A percentile compares a stretch with the other conserved stretches of the same genome.
Conservation (phyloP, 768 basidiomycete genomes). For the Xerocomellus chrysenteron region DNA sequence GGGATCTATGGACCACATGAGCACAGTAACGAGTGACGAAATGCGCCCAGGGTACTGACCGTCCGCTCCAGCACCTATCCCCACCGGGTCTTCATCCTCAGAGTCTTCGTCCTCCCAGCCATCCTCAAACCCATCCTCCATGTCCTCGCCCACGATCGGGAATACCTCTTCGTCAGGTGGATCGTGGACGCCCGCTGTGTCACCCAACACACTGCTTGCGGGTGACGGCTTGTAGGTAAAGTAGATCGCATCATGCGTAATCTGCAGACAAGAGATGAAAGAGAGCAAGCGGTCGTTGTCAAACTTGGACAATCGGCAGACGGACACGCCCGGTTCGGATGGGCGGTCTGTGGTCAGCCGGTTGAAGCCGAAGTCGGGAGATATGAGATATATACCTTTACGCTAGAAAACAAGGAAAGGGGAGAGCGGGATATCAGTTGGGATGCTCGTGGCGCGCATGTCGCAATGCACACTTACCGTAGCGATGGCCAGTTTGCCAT, state of each 20-base stretch:
- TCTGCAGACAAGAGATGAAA: conserved; percentile 51
- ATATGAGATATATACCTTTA: conserved; percentile 28
- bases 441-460: neutral
- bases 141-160: conserved; percentile 3
- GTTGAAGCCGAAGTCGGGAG: conserved; percentile 24
- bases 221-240: conserved; percentile 36
- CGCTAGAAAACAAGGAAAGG: neutral
- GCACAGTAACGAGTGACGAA: neutral
- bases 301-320: conserved; percentile 18
- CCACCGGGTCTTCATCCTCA: conserved; percentile 13
- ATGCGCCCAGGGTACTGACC: conserved; percentile 4
- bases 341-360: conserved; percentile 27
- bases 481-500: conserved; percentile 44
- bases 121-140: conserved; percentile 9
- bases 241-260: conserved; percentile 53
- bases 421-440: neutral
- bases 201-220: neutral
- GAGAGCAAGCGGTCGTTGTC: conserved; percentile 17
- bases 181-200: neutral
- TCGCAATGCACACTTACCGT: conserved; percentile 35
- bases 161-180: conserved; percentile 3
- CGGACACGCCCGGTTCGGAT: conserved; percentile 33
- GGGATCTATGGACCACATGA: conserved; percentile 13
- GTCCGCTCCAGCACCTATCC: conserved; percentile 1
- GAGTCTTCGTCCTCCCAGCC: conserved; percentile 17